Conservation (phyloP, 2,329 filamentous ascomycete genomes). For the Paecilomyces sp. region DNA sequence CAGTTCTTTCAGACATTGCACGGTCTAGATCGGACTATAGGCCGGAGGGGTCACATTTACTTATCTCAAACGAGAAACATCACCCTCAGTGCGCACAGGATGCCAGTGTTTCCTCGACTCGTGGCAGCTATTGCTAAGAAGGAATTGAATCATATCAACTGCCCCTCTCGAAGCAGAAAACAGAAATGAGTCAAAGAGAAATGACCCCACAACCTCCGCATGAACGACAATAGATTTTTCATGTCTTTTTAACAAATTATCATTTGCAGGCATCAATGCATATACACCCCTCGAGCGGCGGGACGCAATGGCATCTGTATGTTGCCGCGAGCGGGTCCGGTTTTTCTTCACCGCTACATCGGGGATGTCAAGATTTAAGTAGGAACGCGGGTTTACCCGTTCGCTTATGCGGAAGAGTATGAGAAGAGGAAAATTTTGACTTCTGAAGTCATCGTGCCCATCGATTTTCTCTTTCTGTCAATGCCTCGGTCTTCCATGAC, state of each 20-base stretch:
- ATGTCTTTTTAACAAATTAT: neutral
- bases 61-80: neutral
- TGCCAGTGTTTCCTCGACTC: neutral
- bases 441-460: neutral
- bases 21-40: neutral
- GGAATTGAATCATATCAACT: neutral
- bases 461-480: neutral
- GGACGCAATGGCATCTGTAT: neutral
- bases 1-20: neutral
- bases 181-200: neutral
- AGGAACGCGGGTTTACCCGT: neutral
- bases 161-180: neutral
- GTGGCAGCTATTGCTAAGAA: neutral
- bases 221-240: neutral
- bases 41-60: neutral
- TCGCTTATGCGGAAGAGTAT: neutral
- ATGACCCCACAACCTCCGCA: neutral
- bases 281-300: neutral
- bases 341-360: constrained; percentile 2
- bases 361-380: neutral
- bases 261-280: neutral
- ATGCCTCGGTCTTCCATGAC: neutral
- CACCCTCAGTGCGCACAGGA: neutral
- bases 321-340: neutral
- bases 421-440: neutral